Evolutionary conservation across 2,329 filamentous ascomycete genomes (phyloP).

Genomic region (Knufia fluminis): DNA sequence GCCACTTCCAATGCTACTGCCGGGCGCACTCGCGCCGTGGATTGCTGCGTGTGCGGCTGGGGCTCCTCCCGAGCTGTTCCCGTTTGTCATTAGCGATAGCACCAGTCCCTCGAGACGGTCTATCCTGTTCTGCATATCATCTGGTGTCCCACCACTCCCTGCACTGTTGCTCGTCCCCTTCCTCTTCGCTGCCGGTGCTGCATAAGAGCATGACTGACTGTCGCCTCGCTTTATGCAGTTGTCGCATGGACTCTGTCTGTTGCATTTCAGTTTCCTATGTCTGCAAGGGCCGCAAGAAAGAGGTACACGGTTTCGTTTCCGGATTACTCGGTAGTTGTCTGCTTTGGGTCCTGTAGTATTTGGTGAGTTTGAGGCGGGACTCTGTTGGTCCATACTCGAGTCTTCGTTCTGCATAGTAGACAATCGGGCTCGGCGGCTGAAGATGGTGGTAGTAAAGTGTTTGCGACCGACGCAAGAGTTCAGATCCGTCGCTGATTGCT

Average conservation of each 20-base stretch:
- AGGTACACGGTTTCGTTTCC: conserved; percentile 84
- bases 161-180: conserved; percentile 53
- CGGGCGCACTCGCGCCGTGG: conserved; percentile 9
- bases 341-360: conserved; percentile 59
- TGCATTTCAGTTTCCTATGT: conserved; percentile 91
- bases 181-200: conserved; percentile 59
- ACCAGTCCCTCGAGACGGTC: conserved; percentile 89
- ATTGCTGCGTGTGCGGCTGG: conserved; percentile 47
- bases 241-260: conserved; percentile 80
- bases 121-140: conserved; percentile 98
- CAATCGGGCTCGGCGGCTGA: neutral
- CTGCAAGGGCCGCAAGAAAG: conserved; percentile 86
- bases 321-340: conserved; percentile 78
- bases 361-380: neutral
- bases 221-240: conserved; percentile 88
- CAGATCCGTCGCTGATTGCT: neutral
- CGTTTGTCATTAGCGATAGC: conserved; percentile 86
- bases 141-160: conserved; percentile 50
- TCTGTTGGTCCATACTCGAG: conserved; percentile 4
- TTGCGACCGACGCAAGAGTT: neutral
- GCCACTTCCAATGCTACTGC: conserved; percentile 34
- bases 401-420: conserved; percentile 6
- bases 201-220: conserved; percentile 75
- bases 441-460: neutral
- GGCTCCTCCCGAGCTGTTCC: conserved; percentile 52